phyloP scores from a whole-genome alignment of 2,329 filamentous ascomycete species.

The Colletotrichum liaoningense region DNA sequence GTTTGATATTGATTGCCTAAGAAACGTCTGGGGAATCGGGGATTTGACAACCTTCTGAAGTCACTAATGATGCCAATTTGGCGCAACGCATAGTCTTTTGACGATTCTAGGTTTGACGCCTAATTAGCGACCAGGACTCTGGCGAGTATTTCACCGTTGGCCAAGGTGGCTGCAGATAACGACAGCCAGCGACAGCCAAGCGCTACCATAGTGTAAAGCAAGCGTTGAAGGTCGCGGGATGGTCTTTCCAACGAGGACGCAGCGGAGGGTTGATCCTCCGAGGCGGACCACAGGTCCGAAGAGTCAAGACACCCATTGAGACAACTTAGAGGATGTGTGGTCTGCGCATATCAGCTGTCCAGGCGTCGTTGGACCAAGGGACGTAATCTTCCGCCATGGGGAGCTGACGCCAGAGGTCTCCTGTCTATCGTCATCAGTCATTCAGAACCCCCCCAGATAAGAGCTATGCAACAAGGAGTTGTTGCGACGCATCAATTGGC shows the following conservation, averaged over 20 bases:
- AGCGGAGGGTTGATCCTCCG: slow-evolving; percentile 2
- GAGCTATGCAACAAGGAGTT: not conserved
- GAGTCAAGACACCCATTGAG: not conserved
- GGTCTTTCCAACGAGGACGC: not conserved
- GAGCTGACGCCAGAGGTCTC: not conserved
- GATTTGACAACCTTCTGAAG: not conserved
- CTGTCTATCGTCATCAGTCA: not conserved
- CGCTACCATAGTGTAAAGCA: not conserved
- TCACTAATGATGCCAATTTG: not conserved
- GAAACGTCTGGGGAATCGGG: not conserved
- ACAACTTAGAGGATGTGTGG: not conserved
- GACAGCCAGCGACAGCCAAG: not conserved
- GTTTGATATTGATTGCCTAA: slow-evolving; percentile 41
- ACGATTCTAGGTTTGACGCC: not conserved
- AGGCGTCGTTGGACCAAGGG: not conserved
- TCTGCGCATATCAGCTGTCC: no score
- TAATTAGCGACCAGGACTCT: not conserved
- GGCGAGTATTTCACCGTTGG: not conserved
- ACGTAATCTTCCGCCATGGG: not conserved
- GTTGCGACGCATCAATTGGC: not conserved
- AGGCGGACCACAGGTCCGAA: not conserved
- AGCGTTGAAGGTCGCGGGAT: not conserved
- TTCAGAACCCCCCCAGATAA: not conserved
- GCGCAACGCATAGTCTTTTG: not conserved
- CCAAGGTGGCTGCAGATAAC: not conserved